Base-by-base conservation (phyloP, 345 rosid genomes). In the Citropsis articulata region DNA sequence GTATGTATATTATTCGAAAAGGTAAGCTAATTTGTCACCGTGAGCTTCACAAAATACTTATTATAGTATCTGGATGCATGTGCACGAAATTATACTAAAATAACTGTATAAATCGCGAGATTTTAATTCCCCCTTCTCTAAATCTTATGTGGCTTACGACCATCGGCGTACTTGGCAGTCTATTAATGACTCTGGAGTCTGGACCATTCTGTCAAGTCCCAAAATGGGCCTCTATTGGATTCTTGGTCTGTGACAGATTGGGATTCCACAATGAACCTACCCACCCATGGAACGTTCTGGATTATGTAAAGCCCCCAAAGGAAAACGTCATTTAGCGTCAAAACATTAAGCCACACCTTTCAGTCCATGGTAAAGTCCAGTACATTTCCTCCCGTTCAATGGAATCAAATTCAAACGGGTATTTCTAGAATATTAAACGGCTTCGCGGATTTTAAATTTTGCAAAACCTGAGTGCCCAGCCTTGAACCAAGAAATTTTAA, bases 191-290 rank as follows among this genome's bases (percentile, higher is more conserved):
- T 13, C 63, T 36, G 22, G 12, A 64, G 9, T 22, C 63, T 36
- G 28, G 27, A 66, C 72, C 65, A 24, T 57, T 2, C 28, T 6
- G 2, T 24, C 21, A 1, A 50, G 57, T 1, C 38, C 45, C 22
- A 56, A 21, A 75, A 62, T 64, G 7, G 60, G 36, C 67, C 59
- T 66, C 78, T 31, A 66, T 16, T 60, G 66, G 77, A 60, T 33
- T 16, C 36, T 73, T 25, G 68, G 55, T 60, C 35, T 36, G 66
- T 36, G 65, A 22, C 50, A 13, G 18, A 53, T 53, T 53, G 1
- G 25, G 77, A 73, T 73, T 38, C 35, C 24, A 2, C 27, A 35
- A 2, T 60, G 74, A 28, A 10, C 62, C 74, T 19, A 19, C 42
- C 9, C 62, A 19, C 42, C 8, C 62, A 28, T 28, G 5, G n/a